Evolutionary conservation across 2,329 filamentous ascomycete genomes (phyloP).

Genomic region (Neospermospora avenae): DNA sequence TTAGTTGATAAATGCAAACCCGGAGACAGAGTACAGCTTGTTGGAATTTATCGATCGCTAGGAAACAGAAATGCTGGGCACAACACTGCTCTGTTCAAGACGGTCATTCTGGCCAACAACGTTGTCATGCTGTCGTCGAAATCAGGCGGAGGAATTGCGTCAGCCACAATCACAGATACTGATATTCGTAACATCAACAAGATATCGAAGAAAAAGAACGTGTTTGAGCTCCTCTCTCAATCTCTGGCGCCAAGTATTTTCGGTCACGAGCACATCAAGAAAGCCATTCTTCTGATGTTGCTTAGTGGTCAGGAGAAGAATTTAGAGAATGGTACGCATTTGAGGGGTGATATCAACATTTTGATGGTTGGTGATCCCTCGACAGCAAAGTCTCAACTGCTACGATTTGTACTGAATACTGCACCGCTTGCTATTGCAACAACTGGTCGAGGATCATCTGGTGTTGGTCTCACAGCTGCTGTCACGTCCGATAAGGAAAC

Average conservation of each 20-base stretch:
- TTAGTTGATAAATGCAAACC: conserved; percentile 93
- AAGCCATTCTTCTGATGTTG: conserved; percentile 92
- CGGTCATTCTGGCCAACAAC: conserved; percentile 89
- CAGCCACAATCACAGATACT: conserved; percentile 88
- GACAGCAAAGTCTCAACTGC: conserved; percentile 95
- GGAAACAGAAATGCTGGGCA: conserved; percentile 91
- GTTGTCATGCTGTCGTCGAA: conserved; percentile 93
- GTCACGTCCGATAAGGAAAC: conserved; percentile 98
- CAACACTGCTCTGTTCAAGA: conserved; percentile 92
- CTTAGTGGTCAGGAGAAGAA: conserved; percentile 98
- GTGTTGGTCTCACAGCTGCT: conserved; percentile 94
- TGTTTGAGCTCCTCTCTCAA: conserved; percentile 90
- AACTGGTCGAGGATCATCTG: conserved; percentile 92
- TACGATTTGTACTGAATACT: conserved; percentile 96
- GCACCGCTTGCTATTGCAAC: conserved; percentile 95
- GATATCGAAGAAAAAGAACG: conserved; percentile 86
- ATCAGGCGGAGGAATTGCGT: conserved; percentile 88
- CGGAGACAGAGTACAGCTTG: conserved; percentile 91
- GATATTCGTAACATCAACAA: conserved; percentile 99
- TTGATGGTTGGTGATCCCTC: conserved; percentile 99
- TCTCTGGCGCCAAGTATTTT: conserved; percentile 96
- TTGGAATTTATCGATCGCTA: conserved; percentile 92
- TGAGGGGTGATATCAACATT: conserved; percentile 98
- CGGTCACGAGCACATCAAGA: conserved; percentile 96
- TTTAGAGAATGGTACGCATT: conserved; percentile 92